These are phyloP conservation scores for Metschnikowia matae DNA, from an alignment of 805 yeast species.

Conservation along the genomic window DNA sequence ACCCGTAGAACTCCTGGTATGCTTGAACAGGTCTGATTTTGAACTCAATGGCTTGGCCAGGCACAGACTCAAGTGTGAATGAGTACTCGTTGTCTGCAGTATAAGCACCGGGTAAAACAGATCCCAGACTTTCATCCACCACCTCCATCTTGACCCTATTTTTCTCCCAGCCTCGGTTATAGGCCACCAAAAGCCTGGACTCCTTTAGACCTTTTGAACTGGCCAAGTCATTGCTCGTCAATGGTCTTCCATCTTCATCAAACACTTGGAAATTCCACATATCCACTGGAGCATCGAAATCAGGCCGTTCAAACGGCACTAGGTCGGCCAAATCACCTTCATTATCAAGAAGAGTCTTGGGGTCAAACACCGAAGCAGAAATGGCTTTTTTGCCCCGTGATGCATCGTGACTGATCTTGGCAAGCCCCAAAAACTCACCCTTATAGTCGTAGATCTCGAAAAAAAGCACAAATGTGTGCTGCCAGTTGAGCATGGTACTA, in stretches of 20 bases:
- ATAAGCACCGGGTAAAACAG: slow-evolving; percentile 6
- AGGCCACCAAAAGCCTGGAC: slow-evolving; percentile 5
- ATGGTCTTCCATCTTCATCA: slow-evolving; percentile 6
- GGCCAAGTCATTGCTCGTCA: neutral
- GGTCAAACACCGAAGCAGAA: slow-evolving; percentile 26
- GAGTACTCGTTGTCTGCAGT: slow-evolving; percentile 4
- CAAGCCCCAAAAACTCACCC: slow-evolving; percentile 28
- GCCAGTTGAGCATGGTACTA: slow-evolving; percentile 5
- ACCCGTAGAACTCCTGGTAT: slow-evolving; percentile 6
- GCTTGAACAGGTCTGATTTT: slow-evolving; percentile 3
- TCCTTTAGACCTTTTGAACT: neutral
- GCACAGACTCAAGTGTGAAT: slow-evolving; percentile 1
- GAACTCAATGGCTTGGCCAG: neutral
- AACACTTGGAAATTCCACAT: slow-evolving; percentile 28
- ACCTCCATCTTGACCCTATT: slow-evolving; percentile 8
- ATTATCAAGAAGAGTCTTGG: slow-evolving; percentile 27
- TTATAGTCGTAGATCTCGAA: slow-evolving; percentile 32
- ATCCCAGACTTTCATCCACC: slow-evolving; percentile 6
- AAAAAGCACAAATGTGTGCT: slow-evolving; percentile 29
- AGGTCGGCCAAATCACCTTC: slow-evolving; percentile 26
- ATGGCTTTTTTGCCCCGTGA: slow-evolving; percentile 12
- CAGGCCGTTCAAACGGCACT: slow-evolving; percentile 13
- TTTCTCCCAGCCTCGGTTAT: slow-evolving; percentile 10
- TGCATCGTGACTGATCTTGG: slow-evolving; percentile 26
- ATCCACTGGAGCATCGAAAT: slow-evolving; percentile 21